These are phyloP conservation scores for Neofusicoccum ribis DNA, from an alignment of 2,329 filamentous ascomycete species.

Conservation along the genomic window DNA sequence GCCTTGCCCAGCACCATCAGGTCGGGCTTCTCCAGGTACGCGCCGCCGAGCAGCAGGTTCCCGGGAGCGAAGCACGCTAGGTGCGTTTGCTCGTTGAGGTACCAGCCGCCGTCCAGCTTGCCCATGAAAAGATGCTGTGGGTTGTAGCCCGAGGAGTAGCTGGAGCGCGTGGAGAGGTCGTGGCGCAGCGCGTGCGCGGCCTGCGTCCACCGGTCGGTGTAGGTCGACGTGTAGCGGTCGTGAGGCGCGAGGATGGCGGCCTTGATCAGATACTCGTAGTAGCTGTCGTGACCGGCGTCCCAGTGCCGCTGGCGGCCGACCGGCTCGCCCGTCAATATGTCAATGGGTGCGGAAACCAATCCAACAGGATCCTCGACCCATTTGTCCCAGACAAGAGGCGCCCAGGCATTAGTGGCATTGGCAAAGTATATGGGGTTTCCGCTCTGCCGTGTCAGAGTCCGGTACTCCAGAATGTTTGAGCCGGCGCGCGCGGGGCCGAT, in stretches of 20 bases:
- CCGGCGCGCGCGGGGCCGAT: conserved; percentile 45
- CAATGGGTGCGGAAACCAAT: conserved; percentile 44
- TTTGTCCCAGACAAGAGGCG: conserved; percentile 47
- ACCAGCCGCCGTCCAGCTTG: conserved; percentile 32
- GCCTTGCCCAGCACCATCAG: conserved; percentile 40
- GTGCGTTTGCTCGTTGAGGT: conserved; percentile 42
- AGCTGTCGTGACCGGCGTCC: conserved; percentile 48
- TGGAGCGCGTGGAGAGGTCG: conserved; percentile 39
- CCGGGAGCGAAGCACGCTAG: conserved; percentile 43
- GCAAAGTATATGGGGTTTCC: conserved; percentile 40
- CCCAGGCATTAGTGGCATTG: conserved; percentile 47
- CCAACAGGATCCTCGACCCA: conserved; percentile 42
- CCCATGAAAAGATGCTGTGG: conserved; percentile 45
- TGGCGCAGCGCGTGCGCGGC: conserved; percentile 39
- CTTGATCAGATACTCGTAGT: conserved; percentile 46
- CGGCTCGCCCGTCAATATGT: conserved; percentile 45
- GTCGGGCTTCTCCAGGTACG: conserved; percentile 33
- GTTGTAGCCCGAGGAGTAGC: conserved; percentile 31
- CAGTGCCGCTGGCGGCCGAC: conserved; percentile 42
- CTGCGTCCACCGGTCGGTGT: conserved; percentile 35
- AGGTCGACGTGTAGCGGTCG: conserved; percentile 36
- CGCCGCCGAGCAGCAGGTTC: conserved; percentile 40
- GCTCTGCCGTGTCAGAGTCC: conserved; percentile 43
- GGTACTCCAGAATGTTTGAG: conserved; percentile 48
- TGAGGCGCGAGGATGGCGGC: conserved; percentile 39